Base-by-base conservation (phyloP, 1,284 basidiomycete species). In the Ceratobasidium sp. region DNA sequence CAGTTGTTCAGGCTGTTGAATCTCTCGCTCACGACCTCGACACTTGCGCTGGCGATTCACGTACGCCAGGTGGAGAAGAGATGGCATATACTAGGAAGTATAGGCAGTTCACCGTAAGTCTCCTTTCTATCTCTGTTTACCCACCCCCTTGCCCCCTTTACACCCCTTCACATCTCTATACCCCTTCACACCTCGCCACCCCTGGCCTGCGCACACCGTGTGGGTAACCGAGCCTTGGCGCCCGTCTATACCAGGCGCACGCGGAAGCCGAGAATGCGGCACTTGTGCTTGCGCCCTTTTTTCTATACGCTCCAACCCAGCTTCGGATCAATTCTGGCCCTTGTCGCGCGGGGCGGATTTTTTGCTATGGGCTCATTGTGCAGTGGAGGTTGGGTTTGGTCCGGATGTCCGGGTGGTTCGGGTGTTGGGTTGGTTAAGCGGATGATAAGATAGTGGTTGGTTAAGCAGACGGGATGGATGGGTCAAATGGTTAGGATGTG, bases 1-100 rank as follows among this genome's bases (percentile, higher is more conserved):
- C 81, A 97, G 90, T 87, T 97, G 49, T 95, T 96, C 84, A 93
- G 96, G 78, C 88, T 95, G 80, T 89, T 94, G 84, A 97, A 97
- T 83, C 91, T 97, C 78, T 88, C 91, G 3, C 93, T 97, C 82
- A 96, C 94, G 2, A 90, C 93, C 20, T 89, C 91, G 63, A 93
- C 95, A 0, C 89, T 97, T 53, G 96, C 90, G 0, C 87, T 97
- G 56, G 95, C 95, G 1, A 91, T 95, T 79, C 90, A 89, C 70
- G 93, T 97, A 83, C 91, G 94, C 63, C 81, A 85, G 15, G 83
- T 89, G 46, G 94, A 97, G 84, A 82, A 83, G 49, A 83, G 84
- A 0, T 85, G 89, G 81, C 81, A 86, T 68, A 86, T 91, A 33
- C 88, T 89, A 84, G 94, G 94, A 33, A 90, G 91, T 5, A 88